Conservation (phyloP, 208 protist species). For the Strigomonas culicis region DNA sequence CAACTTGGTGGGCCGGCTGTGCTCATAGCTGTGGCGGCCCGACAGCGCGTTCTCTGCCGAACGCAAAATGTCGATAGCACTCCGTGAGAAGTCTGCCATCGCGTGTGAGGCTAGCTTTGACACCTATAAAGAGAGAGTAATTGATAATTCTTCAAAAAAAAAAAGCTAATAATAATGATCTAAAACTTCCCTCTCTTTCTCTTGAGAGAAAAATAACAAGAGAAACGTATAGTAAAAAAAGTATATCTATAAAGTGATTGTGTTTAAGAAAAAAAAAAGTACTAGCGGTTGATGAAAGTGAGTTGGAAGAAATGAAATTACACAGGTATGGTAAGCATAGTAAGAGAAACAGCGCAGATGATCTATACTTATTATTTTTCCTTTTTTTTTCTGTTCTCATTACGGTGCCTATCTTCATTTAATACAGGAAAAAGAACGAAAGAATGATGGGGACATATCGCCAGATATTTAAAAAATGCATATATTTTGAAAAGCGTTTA, state of each 20-base stretch:
- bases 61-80: constrained; percentile 54
- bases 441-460: background rate
- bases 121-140: no score
- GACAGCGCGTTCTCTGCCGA: constrained; percentile 63
- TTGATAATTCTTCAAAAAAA: background rate
- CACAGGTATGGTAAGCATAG: background rate
- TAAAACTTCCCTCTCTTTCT: background rate
- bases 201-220: constrained; percentile 15
- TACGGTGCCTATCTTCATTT: background rate
- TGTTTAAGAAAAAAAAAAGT: background rate
- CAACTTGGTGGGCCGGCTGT: background rate
- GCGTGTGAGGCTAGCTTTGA: no score
- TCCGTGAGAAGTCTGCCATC: constrained; percentile 63
- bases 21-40: constrained; percentile 1
- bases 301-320: background rate
- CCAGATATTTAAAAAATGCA: background rate
- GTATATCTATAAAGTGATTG: no score
- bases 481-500: background rate
- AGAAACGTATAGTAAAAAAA: background rate
- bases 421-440: background rate
- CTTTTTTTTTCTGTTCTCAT: background rate
- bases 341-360: background rate
- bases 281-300: background rate
- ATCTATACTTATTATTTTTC: no score
- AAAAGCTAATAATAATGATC: background rate